These are phyloP conservation scores for Apiotrichum montevideense DNA, from an alignment of 1,284 basidiomycete species.

Conservation along the genomic window DNA sequence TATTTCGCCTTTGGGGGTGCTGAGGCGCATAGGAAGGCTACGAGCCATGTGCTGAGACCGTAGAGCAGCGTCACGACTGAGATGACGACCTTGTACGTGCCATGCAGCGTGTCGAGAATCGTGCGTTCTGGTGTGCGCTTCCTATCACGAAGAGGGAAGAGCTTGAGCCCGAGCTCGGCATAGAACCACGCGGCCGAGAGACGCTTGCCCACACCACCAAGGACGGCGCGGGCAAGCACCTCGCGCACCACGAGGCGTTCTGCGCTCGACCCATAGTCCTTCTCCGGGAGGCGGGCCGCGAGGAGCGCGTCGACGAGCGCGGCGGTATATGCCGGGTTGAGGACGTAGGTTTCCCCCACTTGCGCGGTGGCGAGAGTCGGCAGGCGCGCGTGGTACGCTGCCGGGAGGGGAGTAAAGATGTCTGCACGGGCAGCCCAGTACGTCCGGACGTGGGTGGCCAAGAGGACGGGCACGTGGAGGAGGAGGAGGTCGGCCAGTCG, in stretches of 20 bases:
- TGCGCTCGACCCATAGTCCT: slow-evolving; percentile 39
- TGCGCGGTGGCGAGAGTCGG: slow-evolving; percentile 16
- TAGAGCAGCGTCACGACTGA: slow-evolving; percentile 6
- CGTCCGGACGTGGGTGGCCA: slow-evolving; percentile 23
- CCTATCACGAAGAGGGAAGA: background rate
- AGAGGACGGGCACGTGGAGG: slow-evolving; percentile 25
- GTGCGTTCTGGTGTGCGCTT: background rate
- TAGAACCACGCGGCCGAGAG: slow-evolving; percentile 47
- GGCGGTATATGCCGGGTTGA: slow-evolving; percentile 42
- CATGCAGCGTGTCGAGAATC: background rate
- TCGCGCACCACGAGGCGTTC: slow-evolving; percentile 46
- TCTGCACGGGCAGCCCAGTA: slow-evolving; percentile 22
- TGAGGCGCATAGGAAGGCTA: slow-evolving; percentile 10
- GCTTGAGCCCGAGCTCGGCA: slow-evolving; percentile 21
- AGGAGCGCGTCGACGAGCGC: slow-evolving; percentile 43
- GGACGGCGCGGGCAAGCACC: slow-evolving; percentile 45
- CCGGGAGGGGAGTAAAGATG: slow-evolving; percentile 1
- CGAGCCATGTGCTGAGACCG: slow-evolving; percentile 8
- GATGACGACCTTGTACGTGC: background rate
- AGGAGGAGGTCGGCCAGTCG: slow-evolving; percentile 23
- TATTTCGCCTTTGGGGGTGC: slow-evolving; percentile 8
- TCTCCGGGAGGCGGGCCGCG: slow-evolving; percentile 31
- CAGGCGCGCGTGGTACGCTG: slow-evolving; percentile 32
- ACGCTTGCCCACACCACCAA: slow-evolving; percentile 36
- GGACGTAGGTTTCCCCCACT: slow-evolving; percentile 8